A percentile compares a stretch with the other conserved stretches of the same genome.
Conservation (phyloP, 306 rosid species). For the Arachis stenosperma region DNA sequence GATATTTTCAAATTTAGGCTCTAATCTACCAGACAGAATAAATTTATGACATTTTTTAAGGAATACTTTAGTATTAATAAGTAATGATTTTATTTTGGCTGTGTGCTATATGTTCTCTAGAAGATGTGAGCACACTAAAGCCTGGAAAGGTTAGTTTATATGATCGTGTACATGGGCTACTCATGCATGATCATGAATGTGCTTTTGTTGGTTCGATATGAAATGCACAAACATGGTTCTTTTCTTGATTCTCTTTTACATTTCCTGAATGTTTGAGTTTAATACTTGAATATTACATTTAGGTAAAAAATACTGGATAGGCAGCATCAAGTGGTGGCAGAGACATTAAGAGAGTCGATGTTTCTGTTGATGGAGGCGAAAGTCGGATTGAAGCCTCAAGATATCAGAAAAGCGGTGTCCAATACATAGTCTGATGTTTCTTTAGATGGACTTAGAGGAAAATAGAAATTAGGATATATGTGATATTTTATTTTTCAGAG, state of each 20-base stretch:
- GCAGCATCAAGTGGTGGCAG: constrained; percentile 93
- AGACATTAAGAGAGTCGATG: constrained; percentile 91
- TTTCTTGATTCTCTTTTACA: constrained; percentile 4
- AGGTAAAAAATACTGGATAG: constrained; percentile 84
- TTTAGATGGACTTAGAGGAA: neutral
- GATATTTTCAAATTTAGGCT: constrained; percentile 4
- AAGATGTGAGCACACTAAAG: constrained; percentile 71
- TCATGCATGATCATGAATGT: constrained; percentile 15
- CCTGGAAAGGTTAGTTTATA: constrained; percentile 86
- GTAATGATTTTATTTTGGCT: constrained; percentile 49
- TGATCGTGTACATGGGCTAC: constrained; percentile 21
- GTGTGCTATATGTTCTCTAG: constrained; percentile 89
- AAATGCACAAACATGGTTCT: constrained; percentile 14
- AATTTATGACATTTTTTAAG: neutral
- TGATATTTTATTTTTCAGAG: no score
- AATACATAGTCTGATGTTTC: constrained; percentile 58
- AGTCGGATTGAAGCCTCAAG: constrained; percentile 82
- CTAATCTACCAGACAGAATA: neutral
- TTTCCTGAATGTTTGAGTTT: constrained; percentile 13
- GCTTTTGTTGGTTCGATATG: constrained; percentile 10
- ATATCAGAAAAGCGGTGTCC: constrained; percentile 61
- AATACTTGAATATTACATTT: constrained; percentile 32
- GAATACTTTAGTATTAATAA: constrained; percentile 1
- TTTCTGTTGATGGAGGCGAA: constrained; percentile 85
- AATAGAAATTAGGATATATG: no score